Base-by-base conservation (phyloP, 1,139 yeast genomes). In the Blastobotrys petasosporus region DNA sequence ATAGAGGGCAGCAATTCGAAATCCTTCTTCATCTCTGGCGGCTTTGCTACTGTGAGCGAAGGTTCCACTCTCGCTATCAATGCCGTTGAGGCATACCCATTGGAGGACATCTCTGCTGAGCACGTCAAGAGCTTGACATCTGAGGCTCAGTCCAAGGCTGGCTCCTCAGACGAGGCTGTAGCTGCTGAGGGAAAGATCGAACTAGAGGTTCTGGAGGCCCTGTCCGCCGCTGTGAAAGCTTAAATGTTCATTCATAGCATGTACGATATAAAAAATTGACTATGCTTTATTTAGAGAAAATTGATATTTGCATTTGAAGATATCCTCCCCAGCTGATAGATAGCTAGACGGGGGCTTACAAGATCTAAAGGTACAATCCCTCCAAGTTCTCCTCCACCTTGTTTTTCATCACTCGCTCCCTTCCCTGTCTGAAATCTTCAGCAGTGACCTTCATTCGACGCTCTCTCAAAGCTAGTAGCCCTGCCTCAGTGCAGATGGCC, bases 401-500 rank as follows among this genome's bases (percentile, higher is more conserved):
- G 64, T 92, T 94, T 77, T 92, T 94, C 79, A 94, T 77, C 45
- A 94, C 97, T 60, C 97, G 80, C 67, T 94, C 98, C 70, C 92
- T 85, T 11, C 97, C 99, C 57, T 83, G 80, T 63, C 85, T 82
- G 74, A 94, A 94, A 66, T 94, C 98, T 52, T 86, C 90, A 28
- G 94, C 94, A 42, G 90, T 86, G 37, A 94, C 98, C 72, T 87
- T 94, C 97, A 92, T 92, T 72, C 98, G 82, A 68, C 98, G 83
- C 68, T 94, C 98, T 69, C 98, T 80, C 63, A 94, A 75, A 4
- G 98, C 98, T 59, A 92, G 75, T 62, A 94, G 74, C 48, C 98
- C 99, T 1, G 97, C 97, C 66, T 92, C 97, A 1, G 98, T 90
- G 67, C 97, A 90, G 70, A 94, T 85, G 29, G 98, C 98, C 71